These are phyloP conservation scores for Kurtzmaniella natalensis DNA, from an alignment of 1,139 yeast genomes.

Conservation along the genomic window DNA sequence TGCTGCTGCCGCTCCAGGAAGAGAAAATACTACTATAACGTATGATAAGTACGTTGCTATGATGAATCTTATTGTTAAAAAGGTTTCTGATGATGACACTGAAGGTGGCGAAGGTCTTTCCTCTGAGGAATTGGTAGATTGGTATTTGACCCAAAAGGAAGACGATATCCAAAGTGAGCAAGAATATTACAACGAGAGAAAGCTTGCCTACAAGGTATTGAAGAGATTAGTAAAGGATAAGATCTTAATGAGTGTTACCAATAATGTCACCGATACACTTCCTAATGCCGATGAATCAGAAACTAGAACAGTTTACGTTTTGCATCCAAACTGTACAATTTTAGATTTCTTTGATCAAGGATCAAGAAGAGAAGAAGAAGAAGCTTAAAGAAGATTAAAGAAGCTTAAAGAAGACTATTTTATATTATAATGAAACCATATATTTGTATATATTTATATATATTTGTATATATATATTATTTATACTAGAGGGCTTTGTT, in stretches of 20 bases:
- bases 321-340: slow-evolving; percentile 88
- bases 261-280: slow-evolving; percentile 38
- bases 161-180: slow-evolving; percentile 65
- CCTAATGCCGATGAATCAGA: slow-evolving; percentile 24
- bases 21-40: slow-evolving; percentile 48
- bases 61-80: slow-evolving; percentile 75
- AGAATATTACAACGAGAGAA: slow-evolving; percentile 68
- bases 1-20: slow-evolving; percentile 9
- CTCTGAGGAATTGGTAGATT: slow-evolving; percentile 65
- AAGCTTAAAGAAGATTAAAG: too few relatives aligned
- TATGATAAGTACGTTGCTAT: slow-evolving; percentile 84
- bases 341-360: slow-evolving; percentile 51
- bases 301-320: slow-evolving; percentile 50
- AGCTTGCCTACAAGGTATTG: slow-evolving; percentile 73
- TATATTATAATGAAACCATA: too few relatives aligned
- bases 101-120: slow-evolving; percentile 63
- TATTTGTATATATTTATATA: not conserved
- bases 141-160: slow-evolving; percentile 78
- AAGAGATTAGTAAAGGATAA: slow-evolving; percentile 82
- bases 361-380: slow-evolving; percentile 10
- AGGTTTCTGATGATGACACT: slow-evolving; percentile 56
- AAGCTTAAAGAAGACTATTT: slow-evolving; percentile 12
- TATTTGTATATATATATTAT: not conserved
- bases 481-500: slow-evolving; percentile 10
- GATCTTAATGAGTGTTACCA: slow-evolving; percentile 76